Conservation (phyloP, 768 basidiomycete genomes). For the Agaricus blazei region DNA sequence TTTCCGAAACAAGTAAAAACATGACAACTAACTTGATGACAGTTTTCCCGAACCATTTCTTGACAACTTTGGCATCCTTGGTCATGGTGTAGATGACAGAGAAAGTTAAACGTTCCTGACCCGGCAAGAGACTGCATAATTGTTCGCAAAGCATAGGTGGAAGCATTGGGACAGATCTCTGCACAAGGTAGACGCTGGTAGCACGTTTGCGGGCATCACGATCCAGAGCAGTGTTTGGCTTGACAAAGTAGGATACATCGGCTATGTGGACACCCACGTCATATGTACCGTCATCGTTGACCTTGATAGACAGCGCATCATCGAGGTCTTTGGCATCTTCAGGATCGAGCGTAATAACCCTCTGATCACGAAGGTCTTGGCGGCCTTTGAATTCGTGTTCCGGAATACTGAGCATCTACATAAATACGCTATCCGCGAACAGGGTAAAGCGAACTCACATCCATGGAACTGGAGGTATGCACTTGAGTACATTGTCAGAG, state of each 20-base stretch:
- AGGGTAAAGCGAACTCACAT: slow-evolving; percentile 43
- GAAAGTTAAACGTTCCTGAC: slow-evolving; percentile 87
- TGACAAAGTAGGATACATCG: slow-evolving; percentile 94
- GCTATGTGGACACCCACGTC: slow-evolving; percentile 95
- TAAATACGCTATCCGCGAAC: slow-evolving; percentile 12
- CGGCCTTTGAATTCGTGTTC: slow-evolving; percentile 86
- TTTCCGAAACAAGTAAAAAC: not conserved
- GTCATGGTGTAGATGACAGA: slow-evolving; percentile 85
- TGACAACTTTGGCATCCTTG: slow-evolving; percentile 72
- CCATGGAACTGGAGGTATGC: slow-evolving; percentile 95
- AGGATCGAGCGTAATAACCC: slow-evolving; percentile 94
- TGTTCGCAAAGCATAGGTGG: slow-evolving; percentile 92
- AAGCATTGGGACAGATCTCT: slow-evolving; percentile 95
- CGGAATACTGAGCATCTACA: slow-evolving; percentile 55
- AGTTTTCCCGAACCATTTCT: slow-evolving; percentile 92
- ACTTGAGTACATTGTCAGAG: slow-evolving; percentile 90
- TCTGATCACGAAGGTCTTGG: slow-evolving; percentile 79
- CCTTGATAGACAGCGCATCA: slow-evolving; percentile 87
- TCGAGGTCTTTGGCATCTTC: slow-evolving; percentile 87
- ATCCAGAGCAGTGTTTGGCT: slow-evolving; percentile 94
- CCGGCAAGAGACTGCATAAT: slow-evolving; percentile 86
- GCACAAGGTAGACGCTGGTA: slow-evolving; percentile 94
- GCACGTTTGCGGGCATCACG: slow-evolving; percentile 97
- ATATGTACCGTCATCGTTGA: slow-evolving; percentile 88
- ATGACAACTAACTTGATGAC: slow-evolving; percentile 66